Base-by-base conservation (phyloP, 768 basidiomycete genomes). In the Phylloporus rhodoxanthus region DNA sequence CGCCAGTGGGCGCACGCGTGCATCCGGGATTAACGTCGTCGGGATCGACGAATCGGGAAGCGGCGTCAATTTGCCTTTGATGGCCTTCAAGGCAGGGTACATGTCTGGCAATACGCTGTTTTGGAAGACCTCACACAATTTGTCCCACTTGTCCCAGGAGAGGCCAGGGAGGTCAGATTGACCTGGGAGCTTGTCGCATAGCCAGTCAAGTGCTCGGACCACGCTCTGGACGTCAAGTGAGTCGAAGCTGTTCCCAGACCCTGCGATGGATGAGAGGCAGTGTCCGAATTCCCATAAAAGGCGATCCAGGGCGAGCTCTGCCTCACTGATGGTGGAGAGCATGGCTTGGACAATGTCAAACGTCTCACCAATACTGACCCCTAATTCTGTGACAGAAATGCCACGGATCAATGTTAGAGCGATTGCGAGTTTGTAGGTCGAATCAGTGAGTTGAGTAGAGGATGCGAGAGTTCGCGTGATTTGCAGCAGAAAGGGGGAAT, bases 121-220 rank as follows among this genome's bases (percentile, higher is more conserved):
- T 25, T 62, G 66, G 36, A 66, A 64, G 1, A 54, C 61, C 37
- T 75, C 72, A 45, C 73, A 80, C 9, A 86, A 67, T 14, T 70
- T 66, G 7, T 70, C 61, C 56, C 81, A 76, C 0, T 68, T 71
- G 19, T 77, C 72, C 38, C 64, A 53, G 4, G 77, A 72, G 46
- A 85, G 70, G 8, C 77, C 76, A 10, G 64, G 70, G 8, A 86
- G 69, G 19, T 72, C 72, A 15, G 78, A 69, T 36, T 72, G 74
- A 40, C 70, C 60, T 7, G 74, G 68, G 5, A 68, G 69, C 38
- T 77, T 75, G 4, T 70, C 62, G 11, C 70, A 57, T n/a, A 83
- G 68, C 82, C 83, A 85, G 46, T 74, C 69, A n/a, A 86, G 68
- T 1, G 79, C 66, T 4, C 70, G 62, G 15, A 81, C 58, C 13